phyloP scores from a whole-genome alignment of 2,329 filamentous ascomycete species.

The Aspergillus calidoustus region DNA sequence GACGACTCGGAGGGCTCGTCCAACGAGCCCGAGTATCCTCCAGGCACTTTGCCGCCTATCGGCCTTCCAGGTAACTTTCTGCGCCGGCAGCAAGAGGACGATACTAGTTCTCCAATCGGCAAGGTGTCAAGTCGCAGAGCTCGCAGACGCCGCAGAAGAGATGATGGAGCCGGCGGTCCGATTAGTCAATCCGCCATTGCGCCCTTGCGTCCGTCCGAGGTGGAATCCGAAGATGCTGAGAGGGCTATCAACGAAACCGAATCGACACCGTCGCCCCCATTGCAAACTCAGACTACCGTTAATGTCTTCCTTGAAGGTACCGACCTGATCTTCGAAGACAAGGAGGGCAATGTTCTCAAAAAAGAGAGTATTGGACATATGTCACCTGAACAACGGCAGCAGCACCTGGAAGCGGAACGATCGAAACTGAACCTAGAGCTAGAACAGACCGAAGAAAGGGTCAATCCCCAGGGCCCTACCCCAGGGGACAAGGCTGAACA shows the following conservation, averaged over 20 bases:
- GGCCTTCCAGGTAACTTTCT: slow-evolving; percentile 77
- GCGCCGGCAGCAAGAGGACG: slow-evolving; percentile 77
- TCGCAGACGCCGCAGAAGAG: slow-evolving; percentile 65
- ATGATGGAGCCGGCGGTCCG: slow-evolving; percentile 82
- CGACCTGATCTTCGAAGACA: slow-evolving; percentile 79
- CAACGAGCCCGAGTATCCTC: slow-evolving; percentile 63
- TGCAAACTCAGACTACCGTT: slow-evolving; percentile 45
- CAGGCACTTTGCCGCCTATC: slow-evolving; percentile 72
- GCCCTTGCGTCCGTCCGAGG: slow-evolving; percentile 57
- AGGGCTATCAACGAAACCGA: slow-evolving; percentile 26
- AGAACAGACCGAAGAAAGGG: slow-evolving; percentile 43
- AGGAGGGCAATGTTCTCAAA: slow-evolving; percentile 82
- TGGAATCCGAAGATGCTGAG: slow-evolving; percentile 31
- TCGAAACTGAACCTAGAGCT: slow-evolving; percentile 58
- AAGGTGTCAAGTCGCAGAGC: slow-evolving; percentile 58
- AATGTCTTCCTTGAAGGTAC: slow-evolving; percentile 82
- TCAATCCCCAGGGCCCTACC: slow-evolving; percentile 51
- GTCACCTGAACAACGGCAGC: slow-evolving; percentile 63
- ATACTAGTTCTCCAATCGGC: slow-evolving; percentile 60
- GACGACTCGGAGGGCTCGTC: slow-evolving; percentile 68
- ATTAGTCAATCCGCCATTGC: slow-evolving; percentile 88
- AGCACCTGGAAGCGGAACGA: slow-evolving; percentile 59
- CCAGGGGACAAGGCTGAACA: slow-evolving; percentile 50
- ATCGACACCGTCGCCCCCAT: slow-evolving; percentile 2
- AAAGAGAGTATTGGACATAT: slow-evolving; percentile 58